Percentiles rank a stretch among this genome's conserved stretches.
Conservation (phyloP, 2,329 filamentous ascomycete species). For the Aspergillus sp. region DNA sequence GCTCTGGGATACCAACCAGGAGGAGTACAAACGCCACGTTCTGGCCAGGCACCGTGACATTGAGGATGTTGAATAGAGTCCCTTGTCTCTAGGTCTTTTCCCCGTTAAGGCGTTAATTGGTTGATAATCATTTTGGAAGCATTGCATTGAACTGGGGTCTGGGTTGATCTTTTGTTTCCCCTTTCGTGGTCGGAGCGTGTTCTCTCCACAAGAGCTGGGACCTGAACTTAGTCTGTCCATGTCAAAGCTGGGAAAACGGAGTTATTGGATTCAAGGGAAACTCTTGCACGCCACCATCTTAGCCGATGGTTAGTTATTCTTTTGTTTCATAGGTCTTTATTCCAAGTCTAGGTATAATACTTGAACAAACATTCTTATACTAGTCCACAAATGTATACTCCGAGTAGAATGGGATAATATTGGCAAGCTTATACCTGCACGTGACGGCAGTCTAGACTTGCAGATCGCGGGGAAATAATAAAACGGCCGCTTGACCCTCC, state of each 20-base stretch:
- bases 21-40: conserved; percentile 80
- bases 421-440: neutral
- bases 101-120: conserved; percentile 5
- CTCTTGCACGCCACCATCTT: neutral
- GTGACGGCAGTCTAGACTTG: conserved; percentile 10
- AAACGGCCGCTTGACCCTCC: conserved; percentile 6
- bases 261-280: conserved; percentile 10
- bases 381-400: too few relatives aligned
- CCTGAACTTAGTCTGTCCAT: neutral
- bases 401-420: neutral
- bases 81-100: conserved; percentile 7
- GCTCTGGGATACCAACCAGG: conserved; percentile 86
- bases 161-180: conserved; percentile 12
- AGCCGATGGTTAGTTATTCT: neutral
- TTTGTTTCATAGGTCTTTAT: conserved; percentile 2
- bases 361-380: conserved; percentile 3
- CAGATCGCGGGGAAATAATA: conserved; percentile 15
- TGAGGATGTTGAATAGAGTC: conserved; percentile 44
- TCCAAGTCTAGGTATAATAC: conserved; percentile 3
- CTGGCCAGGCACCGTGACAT: conserved; percentile 62
- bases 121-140: conserved; percentile 10
- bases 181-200: neutral
- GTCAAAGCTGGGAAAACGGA: conserved; percentile 2
- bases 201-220: neutral
- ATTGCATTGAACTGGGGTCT: conserved; percentile 19